phyloP scores from a whole-genome alignment of 768 basidiomycete species.

The Trametes cubensis region DNA sequence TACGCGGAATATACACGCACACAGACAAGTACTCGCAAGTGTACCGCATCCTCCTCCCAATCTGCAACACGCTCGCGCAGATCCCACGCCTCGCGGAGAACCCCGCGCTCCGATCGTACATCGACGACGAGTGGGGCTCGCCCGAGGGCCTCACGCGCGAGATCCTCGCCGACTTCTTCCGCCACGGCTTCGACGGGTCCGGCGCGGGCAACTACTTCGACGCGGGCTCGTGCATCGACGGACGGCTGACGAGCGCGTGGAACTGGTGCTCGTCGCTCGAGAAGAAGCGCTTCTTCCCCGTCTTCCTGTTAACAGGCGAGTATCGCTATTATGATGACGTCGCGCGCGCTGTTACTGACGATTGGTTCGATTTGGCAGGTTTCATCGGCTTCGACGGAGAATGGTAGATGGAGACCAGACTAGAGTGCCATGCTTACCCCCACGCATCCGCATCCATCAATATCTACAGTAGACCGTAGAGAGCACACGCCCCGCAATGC shows the following conservation, averaged over 20 bases:
- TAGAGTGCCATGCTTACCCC: too few relatives aligned
- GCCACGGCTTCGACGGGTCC: constrained; percentile 86
- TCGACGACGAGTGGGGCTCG: constrained; percentile 83
- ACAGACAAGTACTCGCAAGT: constrained; percentile 88
- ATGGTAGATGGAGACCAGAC: constrained; percentile 50
- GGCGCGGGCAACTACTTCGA: constrained; percentile 93
- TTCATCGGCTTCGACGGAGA: constrained; percentile 87
- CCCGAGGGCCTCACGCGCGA: constrained; percentile 67
- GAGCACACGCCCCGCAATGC: background rate
- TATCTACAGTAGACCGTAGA: background rate
- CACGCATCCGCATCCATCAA: background rate
- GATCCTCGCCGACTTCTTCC: constrained; percentile 82
- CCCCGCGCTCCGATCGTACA: constrained; percentile 72
- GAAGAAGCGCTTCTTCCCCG: constrained; percentile 82
- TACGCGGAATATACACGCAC: background rate
- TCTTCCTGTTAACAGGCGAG: constrained; percentile 78
- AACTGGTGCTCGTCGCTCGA: constrained; percentile 87
- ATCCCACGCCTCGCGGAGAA: constrained; percentile 68
- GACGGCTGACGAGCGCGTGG: constrained; percentile 87
- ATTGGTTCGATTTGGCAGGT: constrained; percentile 44
- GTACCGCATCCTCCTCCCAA: constrained; percentile 85
- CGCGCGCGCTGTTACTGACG: background rate
- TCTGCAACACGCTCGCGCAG: constrained; percentile 79
- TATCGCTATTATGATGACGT: background rate
- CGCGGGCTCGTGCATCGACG: constrained; percentile 77